Evolutionary conservation across 345 rosid genomes (phyloP).

Genomic region (Dipteronia sinensis): DNA sequence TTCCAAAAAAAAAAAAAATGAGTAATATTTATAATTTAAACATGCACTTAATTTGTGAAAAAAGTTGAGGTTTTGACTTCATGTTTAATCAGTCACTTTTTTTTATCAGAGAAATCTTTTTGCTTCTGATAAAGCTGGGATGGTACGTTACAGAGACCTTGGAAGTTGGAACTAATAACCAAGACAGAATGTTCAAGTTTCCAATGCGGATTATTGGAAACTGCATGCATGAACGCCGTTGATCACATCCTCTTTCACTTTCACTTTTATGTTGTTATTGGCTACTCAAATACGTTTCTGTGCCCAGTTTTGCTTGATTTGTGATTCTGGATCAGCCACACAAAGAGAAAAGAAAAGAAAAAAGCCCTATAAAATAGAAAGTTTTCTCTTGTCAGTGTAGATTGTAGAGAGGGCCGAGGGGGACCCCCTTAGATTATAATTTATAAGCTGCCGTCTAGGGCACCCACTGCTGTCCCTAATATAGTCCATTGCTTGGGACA

Average conservation of each 20-base stretch:
- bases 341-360: not conserved
- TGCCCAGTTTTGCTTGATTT: not conserved
- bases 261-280: not conserved
- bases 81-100: not conserved
- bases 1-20: too few relatives aligned
- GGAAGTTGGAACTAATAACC: constrained; percentile 4
- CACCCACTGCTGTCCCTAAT: constrained; percentile 12
- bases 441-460: constrained; percentile 15
- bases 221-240: constrained; percentile 11
- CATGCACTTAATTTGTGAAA: not conserved
- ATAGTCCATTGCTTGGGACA: constrained; percentile 10
- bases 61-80: not conserved
- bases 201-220: constrained; percentile 18
- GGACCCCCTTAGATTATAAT: constrained; percentile 19
- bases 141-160: not conserved
- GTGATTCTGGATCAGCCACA: not conserved
- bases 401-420: not conserved
- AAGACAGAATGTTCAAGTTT: constrained; percentile 12
- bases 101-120: not conserved
- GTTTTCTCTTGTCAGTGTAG: constrained; percentile 6
- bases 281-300: too few relatives aligned
- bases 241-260: not conserved
- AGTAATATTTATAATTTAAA: not conserved
- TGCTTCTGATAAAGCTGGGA: not conserved
- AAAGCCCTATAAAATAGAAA: not conserved